Evolutionary conservation across 805 yeast species (phyloP).

Genomic region (Lipomyces spencermartinsiae): DNA sequence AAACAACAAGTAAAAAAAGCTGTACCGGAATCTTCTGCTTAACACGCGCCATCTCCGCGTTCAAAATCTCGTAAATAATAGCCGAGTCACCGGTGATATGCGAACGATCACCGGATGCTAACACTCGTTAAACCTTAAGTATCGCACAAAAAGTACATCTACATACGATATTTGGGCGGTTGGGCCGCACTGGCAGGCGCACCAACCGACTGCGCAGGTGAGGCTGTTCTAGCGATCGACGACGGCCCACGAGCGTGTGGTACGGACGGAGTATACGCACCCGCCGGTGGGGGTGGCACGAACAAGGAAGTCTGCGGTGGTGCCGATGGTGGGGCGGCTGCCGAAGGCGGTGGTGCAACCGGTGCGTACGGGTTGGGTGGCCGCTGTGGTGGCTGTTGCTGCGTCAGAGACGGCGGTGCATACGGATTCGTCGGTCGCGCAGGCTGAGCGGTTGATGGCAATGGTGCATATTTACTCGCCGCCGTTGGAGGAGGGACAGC

Average conservation of each 20-base stretch:
- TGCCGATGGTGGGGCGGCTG: conserved; percentile 25
- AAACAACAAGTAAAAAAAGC: neutral
- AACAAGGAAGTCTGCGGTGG: conserved; percentile 23
- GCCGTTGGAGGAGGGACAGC: conserved; percentile 42
- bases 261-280: conserved; percentile 41
- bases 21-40: conserved; percentile 74
- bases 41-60: conserved; percentile 61
- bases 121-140: neutral
- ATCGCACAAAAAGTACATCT: conserved; percentile 44
- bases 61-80: conserved; percentile 66
- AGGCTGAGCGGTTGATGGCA: conserved; percentile 41
- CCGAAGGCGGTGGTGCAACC: conserved; percentile 24
- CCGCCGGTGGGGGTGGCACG: conserved; percentile 37
- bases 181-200: conserved; percentile 44
- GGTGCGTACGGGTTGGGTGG: conserved; percentile 35
- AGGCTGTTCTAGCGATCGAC: conserved; percentile 37
- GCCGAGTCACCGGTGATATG: conserved; percentile 66
- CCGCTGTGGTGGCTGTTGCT: conserved; percentile 9
- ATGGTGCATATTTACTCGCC: conserved; percentile 23
- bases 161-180: conserved; percentile 42
- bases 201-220: conserved; percentile 42
- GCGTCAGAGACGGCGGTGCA: conserved; percentile 45
- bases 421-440: conserved; percentile 50
- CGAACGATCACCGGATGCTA: conserved; percentile 66
- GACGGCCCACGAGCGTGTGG: conserved; percentile 40